phyloP scores from a whole-genome alignment of 768 basidiomycete species.

The Hirschioporus abietinus region DNA sequence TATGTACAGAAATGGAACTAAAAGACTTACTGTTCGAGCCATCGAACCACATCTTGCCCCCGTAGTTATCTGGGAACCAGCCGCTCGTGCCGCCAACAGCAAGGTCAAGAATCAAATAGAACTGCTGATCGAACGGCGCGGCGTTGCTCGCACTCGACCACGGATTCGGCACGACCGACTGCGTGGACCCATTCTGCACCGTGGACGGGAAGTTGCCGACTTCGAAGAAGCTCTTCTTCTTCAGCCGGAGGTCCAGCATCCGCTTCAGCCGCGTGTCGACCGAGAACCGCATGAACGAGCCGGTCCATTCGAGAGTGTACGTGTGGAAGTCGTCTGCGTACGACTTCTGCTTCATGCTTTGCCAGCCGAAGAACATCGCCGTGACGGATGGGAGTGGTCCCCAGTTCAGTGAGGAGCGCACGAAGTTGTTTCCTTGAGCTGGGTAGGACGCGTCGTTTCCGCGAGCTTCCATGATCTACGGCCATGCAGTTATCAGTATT shows the following conservation, averaged over 20 bases:
- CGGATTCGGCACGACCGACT: slow-evolving; percentile 39
- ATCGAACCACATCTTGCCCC: slow-evolving; percentile 65
- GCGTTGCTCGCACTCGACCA: slow-evolving; percentile 43
- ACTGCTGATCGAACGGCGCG: slow-evolving; percentile 63
- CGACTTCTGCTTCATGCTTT: slow-evolving; percentile 37
- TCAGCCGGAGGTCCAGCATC: slow-evolving; percentile 42
- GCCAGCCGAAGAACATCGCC: slow-evolving; percentile 39
- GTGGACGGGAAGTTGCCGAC: slow-evolving; percentile 47
- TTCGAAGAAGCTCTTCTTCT: slow-evolving; percentile 46
- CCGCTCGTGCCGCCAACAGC: slow-evolving; percentile 80
- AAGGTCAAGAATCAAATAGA: slow-evolving; percentile 78
- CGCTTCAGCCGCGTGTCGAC: slow-evolving; percentile 47
- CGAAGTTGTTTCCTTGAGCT: slow-evolving; percentile 40
- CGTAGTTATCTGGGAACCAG: slow-evolving; percentile 57
- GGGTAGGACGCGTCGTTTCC: slow-evolving; percentile 36
- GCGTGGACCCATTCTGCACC: slow-evolving; percentile 36
- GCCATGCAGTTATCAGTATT: no score
- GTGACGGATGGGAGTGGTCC: slow-evolving; percentile 46
- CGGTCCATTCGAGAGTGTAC: slow-evolving; percentile 58
- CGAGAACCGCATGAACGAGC: slow-evolving; percentile 47
- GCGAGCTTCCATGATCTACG: slow-evolving; percentile 50
- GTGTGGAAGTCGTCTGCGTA: slow-evolving; percentile 47
- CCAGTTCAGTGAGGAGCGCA: slow-evolving; percentile 61
- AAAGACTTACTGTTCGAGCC: slow-evolving; percentile 37
- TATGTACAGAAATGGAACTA: not conserved